Evolutionary conservation across 2,329 filamentous ascomycete genomes (phyloP).

Genomic region (Amylocarpus encephaloides): DNA sequence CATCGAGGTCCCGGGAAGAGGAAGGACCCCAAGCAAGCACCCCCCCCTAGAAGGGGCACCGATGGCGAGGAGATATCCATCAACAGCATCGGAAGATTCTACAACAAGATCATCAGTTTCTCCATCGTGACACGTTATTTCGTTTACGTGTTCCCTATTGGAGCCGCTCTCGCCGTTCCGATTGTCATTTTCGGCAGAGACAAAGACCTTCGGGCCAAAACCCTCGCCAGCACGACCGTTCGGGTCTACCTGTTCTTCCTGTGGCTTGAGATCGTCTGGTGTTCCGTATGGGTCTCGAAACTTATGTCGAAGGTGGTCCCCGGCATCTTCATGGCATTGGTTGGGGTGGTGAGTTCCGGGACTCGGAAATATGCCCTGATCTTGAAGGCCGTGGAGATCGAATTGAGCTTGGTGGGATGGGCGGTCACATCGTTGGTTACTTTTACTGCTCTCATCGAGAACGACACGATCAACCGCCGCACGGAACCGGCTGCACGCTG

Average conservation of each 20-base stretch:
- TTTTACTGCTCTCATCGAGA: slow-evolving; percentile 49
- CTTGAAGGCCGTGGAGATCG: slow-evolving; percentile 56
- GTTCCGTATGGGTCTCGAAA: slow-evolving; percentile 61
- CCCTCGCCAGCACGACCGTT: slow-evolving; percentile 34
- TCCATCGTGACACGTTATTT: slow-evolving; percentile 59
- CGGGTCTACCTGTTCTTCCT: slow-evolving; percentile 56
- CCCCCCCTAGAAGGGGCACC: slow-evolving; percentile 36
- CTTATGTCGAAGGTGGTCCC: slow-evolving; percentile 56
- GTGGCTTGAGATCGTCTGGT: slow-evolving; percentile 65
- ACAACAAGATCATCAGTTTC: slow-evolving; percentile 56
- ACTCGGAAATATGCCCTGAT: slow-evolving; percentile 66
- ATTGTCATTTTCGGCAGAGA: slow-evolving; percentile 41
- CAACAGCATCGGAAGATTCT: slow-evolving; percentile 59
- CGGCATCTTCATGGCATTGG: slow-evolving; percentile 59
- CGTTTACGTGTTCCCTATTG: slow-evolving; percentile 60
- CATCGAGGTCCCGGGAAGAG: slow-evolving; percentile 28
- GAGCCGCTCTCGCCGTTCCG: slow-evolving; percentile 52
- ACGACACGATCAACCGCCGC: slow-evolving; percentile 4
- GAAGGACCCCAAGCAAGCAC: slow-evolving; percentile 31
- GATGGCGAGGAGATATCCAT: slow-evolving; percentile 47
- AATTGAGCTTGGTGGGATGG: slow-evolving; percentile 64
- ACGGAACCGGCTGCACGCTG: slow-evolving; percentile 34
- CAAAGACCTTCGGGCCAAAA: slow-evolving; percentile 20
- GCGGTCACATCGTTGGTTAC: slow-evolving; percentile 55
- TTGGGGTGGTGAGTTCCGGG: slow-evolving; percentile 62